A percentile compares a stretch with the other conserved stretches of the same genome.
phyloP scores from a whole-genome alignment of 1,139 yeast species.

The Geotrichum europaeum region DNA sequence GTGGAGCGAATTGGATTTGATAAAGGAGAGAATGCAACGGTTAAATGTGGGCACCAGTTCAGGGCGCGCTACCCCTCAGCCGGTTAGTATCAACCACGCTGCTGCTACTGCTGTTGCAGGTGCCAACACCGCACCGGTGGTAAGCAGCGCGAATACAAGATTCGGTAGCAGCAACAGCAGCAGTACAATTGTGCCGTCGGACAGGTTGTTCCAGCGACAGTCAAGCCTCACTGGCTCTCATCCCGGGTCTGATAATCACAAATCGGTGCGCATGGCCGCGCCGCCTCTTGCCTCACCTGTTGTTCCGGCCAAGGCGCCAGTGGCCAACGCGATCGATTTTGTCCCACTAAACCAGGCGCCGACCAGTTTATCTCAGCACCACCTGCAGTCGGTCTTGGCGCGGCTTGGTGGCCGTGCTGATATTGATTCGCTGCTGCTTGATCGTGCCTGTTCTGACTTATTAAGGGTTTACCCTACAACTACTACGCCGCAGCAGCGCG shows the following conservation, averaged over 20 bases:
- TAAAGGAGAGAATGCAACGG: slow-evolving; percentile 16
- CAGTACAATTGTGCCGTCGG: background rate
- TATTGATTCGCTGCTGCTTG: slow-evolving; percentile 16
- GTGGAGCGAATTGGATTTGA: slow-evolving; percentile 19
- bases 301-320: background rate
- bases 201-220: background rate
- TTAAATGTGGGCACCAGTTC: slow-evolving; percentile 11
- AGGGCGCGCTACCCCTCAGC: background rate
- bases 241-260: background rate
- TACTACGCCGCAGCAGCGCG: slow-evolving; percentile 15
- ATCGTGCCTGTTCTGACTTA: slow-evolving; percentile 19
- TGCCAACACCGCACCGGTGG: background rate
- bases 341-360: background rate
- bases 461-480: slow-evolving; percentile 2
- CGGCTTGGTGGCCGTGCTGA: background rate
- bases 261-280: background rate
- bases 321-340: background rate
- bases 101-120: background rate
- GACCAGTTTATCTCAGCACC: slow-evolving; percentile 25
- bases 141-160: too few relatives aligned
- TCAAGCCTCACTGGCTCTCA: background rate
- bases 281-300: too few relatives aligned
- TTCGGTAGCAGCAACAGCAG: background rate
- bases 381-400: slow-evolving; percentile 20
- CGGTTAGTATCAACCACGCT: background rate